Percentiles rank a stretch among this genome's conserved stretches.
phyloP scores from a whole-genome alignment of 2,329 filamentous ascomycete species.

The Fusarium sp. region DNA sequence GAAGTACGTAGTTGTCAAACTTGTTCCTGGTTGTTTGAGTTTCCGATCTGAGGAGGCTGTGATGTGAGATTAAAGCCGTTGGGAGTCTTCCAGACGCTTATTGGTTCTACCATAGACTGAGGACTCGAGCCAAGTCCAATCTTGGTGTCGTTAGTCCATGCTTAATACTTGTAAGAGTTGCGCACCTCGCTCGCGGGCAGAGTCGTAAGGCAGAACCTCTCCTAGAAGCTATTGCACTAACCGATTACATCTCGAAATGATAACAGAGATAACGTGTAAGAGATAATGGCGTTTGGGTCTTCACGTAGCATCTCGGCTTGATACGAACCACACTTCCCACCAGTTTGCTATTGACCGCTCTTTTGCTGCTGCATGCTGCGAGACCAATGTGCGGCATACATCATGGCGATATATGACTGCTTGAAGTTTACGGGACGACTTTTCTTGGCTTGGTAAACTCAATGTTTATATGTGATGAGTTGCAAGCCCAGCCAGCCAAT shows the following conservation, averaged over 20 bases:
- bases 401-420: not conserved
- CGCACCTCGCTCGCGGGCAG: no score
- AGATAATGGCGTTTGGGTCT: not conserved
- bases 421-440: not conserved
- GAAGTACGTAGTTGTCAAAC: not conserved
- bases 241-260: not conserved
- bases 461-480: not conserved
- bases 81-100: not conserved
- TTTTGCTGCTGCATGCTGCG: not conserved
- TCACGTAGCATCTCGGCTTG: not conserved
- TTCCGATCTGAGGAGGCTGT: not conserved
- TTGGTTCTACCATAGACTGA: not conserved
- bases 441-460: not conserved
- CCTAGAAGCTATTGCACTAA: not conserved
- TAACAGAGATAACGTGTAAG: not conserved
- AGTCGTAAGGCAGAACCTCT: no score
- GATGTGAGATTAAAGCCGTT: not conserved
- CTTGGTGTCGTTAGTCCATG: not conserved
- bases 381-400: not conserved
- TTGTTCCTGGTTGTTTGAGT: not conserved
- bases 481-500: not conserved
- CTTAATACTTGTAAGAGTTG: no score
- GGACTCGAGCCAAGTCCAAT: not conserved
- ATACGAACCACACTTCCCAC: not conserved
- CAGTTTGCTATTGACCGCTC: not conserved